Percentiles rank a stretch among this genome's conserved stretches.
These are phyloP conservation scores for Polyporus arcularius DNA, from an alignment of 768 basidiomycete genomes.

Conservation along the genomic window DNA sequence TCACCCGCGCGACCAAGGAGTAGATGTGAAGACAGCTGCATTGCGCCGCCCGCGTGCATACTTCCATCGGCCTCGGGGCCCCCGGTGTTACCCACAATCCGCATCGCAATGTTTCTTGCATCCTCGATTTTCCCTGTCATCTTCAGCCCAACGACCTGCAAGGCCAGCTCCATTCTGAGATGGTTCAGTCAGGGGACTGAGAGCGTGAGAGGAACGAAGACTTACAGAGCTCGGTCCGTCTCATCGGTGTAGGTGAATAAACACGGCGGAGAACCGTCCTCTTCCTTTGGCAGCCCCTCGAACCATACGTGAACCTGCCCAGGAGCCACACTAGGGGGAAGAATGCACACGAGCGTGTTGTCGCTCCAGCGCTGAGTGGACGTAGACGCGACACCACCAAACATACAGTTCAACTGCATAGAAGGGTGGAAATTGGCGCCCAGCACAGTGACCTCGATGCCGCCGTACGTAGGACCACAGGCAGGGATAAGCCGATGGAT, in stretches of 20 bases:
- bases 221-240: slow-evolving; percentile 85
- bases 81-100: slow-evolving; percentile 81
- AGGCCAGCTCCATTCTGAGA: slow-evolving; percentile 87
- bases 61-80: slow-evolving; percentile 44
- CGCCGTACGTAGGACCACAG: slow-evolving; percentile 85
- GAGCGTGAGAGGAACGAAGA: slow-evolving; percentile 29
- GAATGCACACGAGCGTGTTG: slow-evolving; percentile 87
- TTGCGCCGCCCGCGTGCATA: slow-evolving; percentile 33
- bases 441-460: slow-evolving; percentile 91
- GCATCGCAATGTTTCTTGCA: slow-evolving; percentile 89
- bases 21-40: slow-evolving; percentile 58
- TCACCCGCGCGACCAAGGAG: slow-evolving; percentile 57
- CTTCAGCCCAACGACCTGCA: slow-evolving; percentile 93
- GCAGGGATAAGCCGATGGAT: slow-evolving; percentile 87
- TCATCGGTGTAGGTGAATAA: slow-evolving; percentile 92
- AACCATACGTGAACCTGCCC: slow-evolving; percentile 93
- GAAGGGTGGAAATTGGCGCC: slow-evolving; percentile 87
- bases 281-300: slow-evolving; percentile 67
- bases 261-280: slow-evolving; percentile 54
- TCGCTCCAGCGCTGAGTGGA: slow-evolving; percentile 91
- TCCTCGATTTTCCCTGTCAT: slow-evolving; percentile 97
- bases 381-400: slow-evolving; percentile 80
- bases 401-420: slow-evolving; percentile 73
- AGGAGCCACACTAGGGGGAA: slow-evolving; percentile 79
- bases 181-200: neutral